Percentiles rank a stretch among this genome's conserved stretches.
Evolutionary conservation across 257 asterid genomes (phyloP).

Genomic region (Solanum pinnatisectum): DNA sequence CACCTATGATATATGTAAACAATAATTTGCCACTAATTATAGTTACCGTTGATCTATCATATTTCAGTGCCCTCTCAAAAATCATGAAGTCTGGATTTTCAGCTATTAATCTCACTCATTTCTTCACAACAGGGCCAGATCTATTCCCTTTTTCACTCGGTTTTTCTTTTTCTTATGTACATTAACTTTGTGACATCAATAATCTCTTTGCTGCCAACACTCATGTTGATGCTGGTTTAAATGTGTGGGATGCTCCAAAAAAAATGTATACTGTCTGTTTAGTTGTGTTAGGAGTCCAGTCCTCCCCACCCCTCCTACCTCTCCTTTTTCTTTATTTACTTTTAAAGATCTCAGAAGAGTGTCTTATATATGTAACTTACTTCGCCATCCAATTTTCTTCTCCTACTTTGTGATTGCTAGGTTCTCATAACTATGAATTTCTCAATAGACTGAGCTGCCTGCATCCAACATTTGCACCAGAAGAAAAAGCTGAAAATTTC

Average conservation of each 20-base stretch:
- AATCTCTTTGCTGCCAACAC: neutral
- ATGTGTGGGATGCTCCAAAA: neutral
- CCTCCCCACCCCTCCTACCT: neutral
- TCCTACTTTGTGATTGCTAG: neutral
- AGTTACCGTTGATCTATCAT: slow-evolving; percentile 1
- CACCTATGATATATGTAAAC: neutral
- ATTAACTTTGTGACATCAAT: neutral
- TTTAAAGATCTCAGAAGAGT: neutral
- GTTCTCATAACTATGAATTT: neutral
- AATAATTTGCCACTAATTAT: slow-evolving; percentile 4
- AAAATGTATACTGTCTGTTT: neutral
- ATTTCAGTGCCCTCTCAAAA: slow-evolving; percentile 70
- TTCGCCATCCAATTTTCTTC: neutral
- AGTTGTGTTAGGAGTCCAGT: neutral
- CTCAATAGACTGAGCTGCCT: neutral
- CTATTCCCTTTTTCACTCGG: neutral
- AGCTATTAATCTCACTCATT: slow-evolving; percentile 82
- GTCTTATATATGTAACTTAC: neutral
- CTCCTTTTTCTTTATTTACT: neutral
- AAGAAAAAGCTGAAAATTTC: neutral
- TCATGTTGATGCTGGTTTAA: neutral
- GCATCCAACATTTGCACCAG: neutral
- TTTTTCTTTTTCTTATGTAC: neutral
- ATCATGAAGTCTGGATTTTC: slow-evolving; percentile 89
- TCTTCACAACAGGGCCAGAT: slow-evolving; percentile 95